Base-by-base conservation (phyloP, 2,329 filamentous ascomycete genomes). In the Alternaria arborescens region DNA sequence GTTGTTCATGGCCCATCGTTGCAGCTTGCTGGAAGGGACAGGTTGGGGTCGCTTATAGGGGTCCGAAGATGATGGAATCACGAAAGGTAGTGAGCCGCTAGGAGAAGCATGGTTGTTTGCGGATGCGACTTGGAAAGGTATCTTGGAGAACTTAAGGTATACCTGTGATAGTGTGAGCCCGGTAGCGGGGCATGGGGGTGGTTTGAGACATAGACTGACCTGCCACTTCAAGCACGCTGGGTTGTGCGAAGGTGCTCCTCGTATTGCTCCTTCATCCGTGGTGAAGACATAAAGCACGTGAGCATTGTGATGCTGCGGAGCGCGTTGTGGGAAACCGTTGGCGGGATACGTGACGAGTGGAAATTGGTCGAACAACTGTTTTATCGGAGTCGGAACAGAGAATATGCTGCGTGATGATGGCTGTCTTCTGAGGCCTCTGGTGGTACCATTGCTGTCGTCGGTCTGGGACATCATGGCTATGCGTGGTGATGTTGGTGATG, bases 221-320 rank as follows among this genome's bases (percentile, higher is more conserved):
- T 98, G 95, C 93, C 93, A 98, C 83, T 94, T 97, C 73, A 98
- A 83, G 82, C 95, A 99, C 60, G 89, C 88, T 11, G 95, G 95
- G 77, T 98, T 98, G 81, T 91, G 97, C 66, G 92, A 96, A 26
- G 93, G 91, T 30, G 83, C 80, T 5, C 88, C 88, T 40, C 75
- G 74, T 57, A 78, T 77, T 34, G 88, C 90, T 70, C 88, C 90
- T n/a, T 85, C 81, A 1, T 87, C 82, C 14, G 85, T 87, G 61
- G 87, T 86, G 79, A 97, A 98, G 58, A 97, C 84, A 77, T 93
- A 93, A 8, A 99, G 83, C 10, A 87, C 84, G 63, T 87, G 85
- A 71, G 80, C 80, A 62, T 80, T 74, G 67, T 77, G 79, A 54
- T 80, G 75, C 52, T 72, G 81, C 32, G 82, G 84, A 28, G 85